Evolutionary conservation across 2,329 filamentous ascomycete species (phyloP), one percentile per base, ranked within the genome.

Genomic region (Immersiporthe knoxdaviesiana): DNA sequence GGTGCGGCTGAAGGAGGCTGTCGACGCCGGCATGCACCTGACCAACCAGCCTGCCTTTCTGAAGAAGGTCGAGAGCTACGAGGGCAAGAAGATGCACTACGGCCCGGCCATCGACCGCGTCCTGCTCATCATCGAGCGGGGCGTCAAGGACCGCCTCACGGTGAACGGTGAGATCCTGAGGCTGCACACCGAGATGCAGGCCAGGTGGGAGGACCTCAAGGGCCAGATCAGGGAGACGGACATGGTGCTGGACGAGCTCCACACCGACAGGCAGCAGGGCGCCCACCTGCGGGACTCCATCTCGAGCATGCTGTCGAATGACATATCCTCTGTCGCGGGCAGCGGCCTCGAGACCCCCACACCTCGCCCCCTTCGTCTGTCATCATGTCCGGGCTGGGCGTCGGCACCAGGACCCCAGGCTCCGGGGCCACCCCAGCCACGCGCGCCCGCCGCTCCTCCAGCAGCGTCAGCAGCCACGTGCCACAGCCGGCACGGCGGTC

Each of bases 121-220:
- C 10, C 82, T 98, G 24, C 90, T 91, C 52, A 97, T 98, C 77
- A 97, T 98, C 64, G 93, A 97, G 74, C 95, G 93, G 77, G 96
- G 96, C n/a, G 91, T 98, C 75, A 92, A 92, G 77, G 94, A 98
- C 76, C 89, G 96, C n/a, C 84, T 97, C 63, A 98, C 96, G 0
- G 93, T 98, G 67, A 98, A 99, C 76, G 96, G 96, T 59, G 96
- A 98, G 80, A 96, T 98, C 72, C 80, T 98, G 37, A 89, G 94
- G 59, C 84, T 98, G 41, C 91, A 97, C 75, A 88, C 89, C 8
- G 94, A 98, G 75, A 91, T 97, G 82, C 90, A 93, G 75, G 85
- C 88, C n/a, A 90, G 91, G 74, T 97, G 94, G 88, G 87, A 91
- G 72, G 86, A 88, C 4, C 82, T 97, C 65, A 93, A 94, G 76